These are phyloP conservation scores for Mangifera indica DNA, from an alignment of 345 rosid genomes.

Conservation along the genomic window DNA sequence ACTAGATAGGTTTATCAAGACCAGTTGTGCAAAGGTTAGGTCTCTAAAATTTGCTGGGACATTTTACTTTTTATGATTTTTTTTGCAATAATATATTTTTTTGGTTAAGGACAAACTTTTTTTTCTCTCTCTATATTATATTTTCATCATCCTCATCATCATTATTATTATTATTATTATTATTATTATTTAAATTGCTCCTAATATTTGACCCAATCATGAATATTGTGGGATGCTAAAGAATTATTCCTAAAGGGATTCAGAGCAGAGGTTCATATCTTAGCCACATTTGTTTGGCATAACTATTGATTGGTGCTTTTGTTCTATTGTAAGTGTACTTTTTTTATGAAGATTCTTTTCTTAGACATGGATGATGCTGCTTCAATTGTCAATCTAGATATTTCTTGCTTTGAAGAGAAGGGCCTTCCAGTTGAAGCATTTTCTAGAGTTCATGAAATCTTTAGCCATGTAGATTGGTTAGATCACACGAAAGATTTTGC, in stretches of 20 bases:
- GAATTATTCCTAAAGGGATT: constrained; percentile 82
- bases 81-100: not conserved
- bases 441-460: constrained; percentile 87
- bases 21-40: not conserved
- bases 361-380: constrained; percentile 88
- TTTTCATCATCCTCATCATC: not conserved
- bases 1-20: not conserved
- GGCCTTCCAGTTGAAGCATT: constrained; percentile 92
- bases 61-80: constrained; percentile 8
- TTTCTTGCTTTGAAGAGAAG: constrained; percentile 69
- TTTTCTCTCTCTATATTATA: not conserved
- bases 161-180: too few species aligned
- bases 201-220: constrained; percentile 28
- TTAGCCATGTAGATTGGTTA: constrained; percentile 79
- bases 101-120: not conserved
- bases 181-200: constrained; percentile 8
- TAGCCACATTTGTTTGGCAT: constrained; percentile 16
- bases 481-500: constrained; percentile 69
- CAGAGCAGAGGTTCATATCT: constrained; percentile 78
- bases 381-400: constrained; percentile 53
- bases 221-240: constrained; percentile 82
- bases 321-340: constrained; percentile 29
- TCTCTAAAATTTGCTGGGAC: not conserved
- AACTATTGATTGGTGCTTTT: constrained; percentile 6
- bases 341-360: constrained; percentile 77